Base-by-base conservation (phyloP, 805 yeast genomes). In the Zygoascus tannicola region DNA sequence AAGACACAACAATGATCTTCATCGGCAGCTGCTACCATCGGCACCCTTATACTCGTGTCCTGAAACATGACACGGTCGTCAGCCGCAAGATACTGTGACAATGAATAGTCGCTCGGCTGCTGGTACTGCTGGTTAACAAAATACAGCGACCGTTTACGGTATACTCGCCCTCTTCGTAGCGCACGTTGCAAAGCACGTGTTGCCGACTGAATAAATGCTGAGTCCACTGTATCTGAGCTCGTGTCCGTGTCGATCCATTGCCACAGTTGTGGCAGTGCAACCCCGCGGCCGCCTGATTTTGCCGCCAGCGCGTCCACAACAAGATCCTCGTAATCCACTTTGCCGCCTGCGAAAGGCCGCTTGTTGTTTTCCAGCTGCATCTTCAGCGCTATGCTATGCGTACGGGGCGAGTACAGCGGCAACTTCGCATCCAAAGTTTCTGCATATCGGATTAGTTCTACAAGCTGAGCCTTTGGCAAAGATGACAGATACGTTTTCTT, bases 391-490 rank as follows among this genome's bases (percentile, higher is more conserved):
- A 62, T 54, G 10, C 53, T 45, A 32, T 60, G 59, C 5, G 64
- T 54, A 28, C 62, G 53, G 1, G 69, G 68, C 19, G 69, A 58
- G 47, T 65, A 67, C 10, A 67, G 52, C 10, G 66, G 66, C 23
- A 67, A 52, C 14, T 53, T 54, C 3, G 70, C 67, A 36, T 60
- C 55, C 22, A 60, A 44, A 5, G 60, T 56, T 41, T 67, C 71
- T 2, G 68, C 66, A 41, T 57, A 60, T 30, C 60, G 57, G 12
- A 67, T 53, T 36, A 67, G 54, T 30, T 67, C 68, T 2, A 67
- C 62, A 21, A 67, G 59, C 52, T 67, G 71, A 4, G 65, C 58
- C 35, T 56, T 58, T 4, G 70, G 57, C 10, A 67, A 49, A 4
- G 69, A 60, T 19, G 59, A 50, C 7, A 67, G 50, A 40, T 67